Conservation (phyloP, 768 basidiomycete species). For the Zangia roseola region DNA sequence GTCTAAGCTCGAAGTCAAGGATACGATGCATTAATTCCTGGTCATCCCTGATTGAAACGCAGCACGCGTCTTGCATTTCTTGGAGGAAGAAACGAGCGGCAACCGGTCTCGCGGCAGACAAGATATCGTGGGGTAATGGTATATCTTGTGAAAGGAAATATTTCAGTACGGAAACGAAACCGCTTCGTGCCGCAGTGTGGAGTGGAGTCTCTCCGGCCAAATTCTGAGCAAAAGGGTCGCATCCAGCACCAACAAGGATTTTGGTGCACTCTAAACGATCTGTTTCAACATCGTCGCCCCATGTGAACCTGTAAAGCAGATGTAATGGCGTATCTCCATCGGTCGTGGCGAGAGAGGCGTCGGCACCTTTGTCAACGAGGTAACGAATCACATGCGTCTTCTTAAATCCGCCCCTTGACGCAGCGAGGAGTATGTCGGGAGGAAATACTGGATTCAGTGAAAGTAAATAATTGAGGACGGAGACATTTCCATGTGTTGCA, state of each 20-base stretch:
- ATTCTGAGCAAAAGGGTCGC: not conserved
- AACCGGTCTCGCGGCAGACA: not conserved
- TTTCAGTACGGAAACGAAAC: not conserved
- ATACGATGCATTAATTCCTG: not conserved
- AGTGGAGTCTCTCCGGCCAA: not conserved
- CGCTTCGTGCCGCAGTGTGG: not conserved
- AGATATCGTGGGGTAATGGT: too few relatives aligned
- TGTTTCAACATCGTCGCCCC: not conserved
- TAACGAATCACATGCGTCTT: not conserved
- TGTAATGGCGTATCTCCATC: not conserved
- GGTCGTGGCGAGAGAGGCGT: not conserved
- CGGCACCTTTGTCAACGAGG: not conserved
- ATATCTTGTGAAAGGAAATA: not conserved
- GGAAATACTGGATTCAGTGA: not conserved
- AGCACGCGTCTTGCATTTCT: not conserved
- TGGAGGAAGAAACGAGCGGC: not conserved
- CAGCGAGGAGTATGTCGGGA: not conserved
- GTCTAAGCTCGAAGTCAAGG: not conserved
- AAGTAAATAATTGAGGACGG: not conserved
- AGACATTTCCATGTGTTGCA: not conserved
- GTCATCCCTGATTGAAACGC: too few relatives aligned
- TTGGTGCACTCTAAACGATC: not conserved
- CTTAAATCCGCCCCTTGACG: not conserved
- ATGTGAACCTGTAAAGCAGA: too few relatives aligned
- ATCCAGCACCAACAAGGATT: constrained; percentile 9